These are phyloP conservation scores for Schwanniomyces vanrijiae DNA, from an alignment of 805 yeast species.

Conservation along the genomic window DNA sequence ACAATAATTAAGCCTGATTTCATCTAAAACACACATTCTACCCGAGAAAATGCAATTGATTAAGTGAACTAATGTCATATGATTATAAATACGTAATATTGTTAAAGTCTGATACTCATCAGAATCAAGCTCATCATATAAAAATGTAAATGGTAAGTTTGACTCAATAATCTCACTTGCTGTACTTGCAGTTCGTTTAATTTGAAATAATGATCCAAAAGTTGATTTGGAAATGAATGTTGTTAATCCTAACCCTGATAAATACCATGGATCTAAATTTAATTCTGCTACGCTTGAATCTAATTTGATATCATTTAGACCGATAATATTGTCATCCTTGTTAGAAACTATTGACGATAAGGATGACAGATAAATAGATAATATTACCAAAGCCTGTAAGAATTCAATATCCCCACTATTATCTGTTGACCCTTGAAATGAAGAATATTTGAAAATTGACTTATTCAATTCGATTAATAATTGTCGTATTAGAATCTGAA, in stretches of 20 bases:
- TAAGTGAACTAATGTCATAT: constrained; percentile 64
- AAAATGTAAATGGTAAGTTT: constrained; percentile 24
- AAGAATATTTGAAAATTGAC: constrained; percentile 35
- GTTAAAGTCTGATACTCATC: constrained; percentile 55
- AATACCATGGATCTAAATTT: constrained; percentile 67
- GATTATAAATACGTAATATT: constrained; percentile 68
- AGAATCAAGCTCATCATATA: constrained; percentile 31
- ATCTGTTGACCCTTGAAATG: constrained; percentile 16
- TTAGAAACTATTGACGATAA: constrained; percentile 44
- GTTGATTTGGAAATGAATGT: constrained; percentile 56
- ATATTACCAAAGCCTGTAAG: constrained; percentile 64
- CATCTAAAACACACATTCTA: constrained; percentile 61
- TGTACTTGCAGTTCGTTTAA: not conserved
- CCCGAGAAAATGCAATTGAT: constrained; percentile 68
- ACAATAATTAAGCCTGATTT: constrained; percentile 57
- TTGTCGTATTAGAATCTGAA: constrained; percentile 44
- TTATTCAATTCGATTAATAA: constrained; percentile 50
- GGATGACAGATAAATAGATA: constrained; percentile 65
- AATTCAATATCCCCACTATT: constrained; percentile 48
- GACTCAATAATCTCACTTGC: not conserved
- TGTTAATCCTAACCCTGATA: constrained; percentile 65
- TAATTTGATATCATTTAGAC: constrained; percentile 9
- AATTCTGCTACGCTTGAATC: constrained; percentile 30
- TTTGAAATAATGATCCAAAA: constrained; percentile 38
- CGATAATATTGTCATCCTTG: constrained; percentile 5